Evolutionary conservation across 2,329 filamentous ascomycete genomes (phyloP).

Genomic region (Sporothrix pseudoabietina): DNA sequence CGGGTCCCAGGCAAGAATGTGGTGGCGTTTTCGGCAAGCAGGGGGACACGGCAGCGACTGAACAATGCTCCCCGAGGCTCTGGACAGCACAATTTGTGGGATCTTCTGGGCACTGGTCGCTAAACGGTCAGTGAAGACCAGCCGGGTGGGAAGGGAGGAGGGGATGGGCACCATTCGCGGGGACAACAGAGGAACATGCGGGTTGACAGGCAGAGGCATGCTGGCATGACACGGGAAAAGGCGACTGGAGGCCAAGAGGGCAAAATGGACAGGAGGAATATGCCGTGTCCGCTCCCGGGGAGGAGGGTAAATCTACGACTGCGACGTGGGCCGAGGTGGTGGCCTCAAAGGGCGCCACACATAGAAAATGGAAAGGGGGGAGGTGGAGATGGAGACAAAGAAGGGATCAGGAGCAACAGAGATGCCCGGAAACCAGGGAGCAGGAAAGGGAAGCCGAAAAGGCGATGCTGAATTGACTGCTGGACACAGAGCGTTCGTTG

Average conservation of each 20-base stretch:
- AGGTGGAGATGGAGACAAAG: no score
- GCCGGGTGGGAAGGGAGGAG: background rate
- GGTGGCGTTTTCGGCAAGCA: background rate
- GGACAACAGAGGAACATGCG: background rate
- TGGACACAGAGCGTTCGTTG: background rate
- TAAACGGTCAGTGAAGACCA: conserved; percentile 8
- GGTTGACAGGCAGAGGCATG: background rate
- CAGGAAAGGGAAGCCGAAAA: conserved; percentile 3
- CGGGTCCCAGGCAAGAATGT: background rate
- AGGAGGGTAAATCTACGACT: background rate
- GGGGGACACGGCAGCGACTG: conserved; percentile 11
- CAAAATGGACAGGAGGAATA: background rate
- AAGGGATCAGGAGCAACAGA: background rate
- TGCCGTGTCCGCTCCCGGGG: background rate
- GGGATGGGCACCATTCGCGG: no score
- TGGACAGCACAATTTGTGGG: background rate
- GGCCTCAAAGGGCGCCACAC: background rate
- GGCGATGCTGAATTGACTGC: background rate
- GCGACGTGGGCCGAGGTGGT: conserved; percentile 2
- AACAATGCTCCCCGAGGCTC: background rate
- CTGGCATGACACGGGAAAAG: background rate
- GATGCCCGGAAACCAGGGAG: conserved; percentile 8
- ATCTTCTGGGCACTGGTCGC: background rate
- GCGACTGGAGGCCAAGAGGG: background rate
- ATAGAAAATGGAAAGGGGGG: background rate